Base-by-base conservation (phyloP, 2,329 filamentous ascomycete species). In the Delphinella strobiligena region DNA sequence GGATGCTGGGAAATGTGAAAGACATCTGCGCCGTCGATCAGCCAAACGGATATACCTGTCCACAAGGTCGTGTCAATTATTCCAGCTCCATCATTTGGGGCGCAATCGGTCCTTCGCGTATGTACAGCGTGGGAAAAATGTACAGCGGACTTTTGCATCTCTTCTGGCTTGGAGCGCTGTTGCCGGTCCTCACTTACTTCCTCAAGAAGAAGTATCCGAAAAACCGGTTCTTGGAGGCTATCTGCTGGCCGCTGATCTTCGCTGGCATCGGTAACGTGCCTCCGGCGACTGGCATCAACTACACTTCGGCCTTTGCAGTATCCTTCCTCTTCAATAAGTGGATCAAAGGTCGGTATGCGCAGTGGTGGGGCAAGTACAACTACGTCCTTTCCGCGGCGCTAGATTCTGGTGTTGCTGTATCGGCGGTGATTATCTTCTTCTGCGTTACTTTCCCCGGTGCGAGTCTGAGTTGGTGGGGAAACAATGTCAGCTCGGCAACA, bases 341-440 rank as follows among this genome's bases (percentile, higher is more conserved):
- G 44, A 72, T 93, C 52, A 77, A 78, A 54, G 74, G 74, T 24
- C 69, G 78, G 19, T 78, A 75, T 16, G 68, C 67, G 16, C 78
- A 74, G 1, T 93, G 86, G 86, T 93, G 85, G 86, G 77, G 77
- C 38, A 89, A 93, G 60, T 93, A 93, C 60, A 89, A 84, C 34
- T 91, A 93, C 84, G 88, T 85, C 4, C 66, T 91, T 36, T 85
- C 80, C 43, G 86, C 86, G 0, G 86, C 82, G 2, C 67, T 93
- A 43, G 86, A 93, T 54, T 86, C 82, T 1, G 84, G 85, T 1
- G 65, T 93, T 14, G 86, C 86, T 0, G 81, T 89, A 50, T 83
- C 82, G 22, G 78, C 91, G 31, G 78, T 93, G n/a, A 72, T 89
- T 5, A 78, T 93, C 17, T 93, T 93, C 58, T 93, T 93, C 53